These are phyloP conservation scores for Barbarea vulgaris DNA, from an alignment of 345 rosid species.

Conservation along the genomic window DNA sequence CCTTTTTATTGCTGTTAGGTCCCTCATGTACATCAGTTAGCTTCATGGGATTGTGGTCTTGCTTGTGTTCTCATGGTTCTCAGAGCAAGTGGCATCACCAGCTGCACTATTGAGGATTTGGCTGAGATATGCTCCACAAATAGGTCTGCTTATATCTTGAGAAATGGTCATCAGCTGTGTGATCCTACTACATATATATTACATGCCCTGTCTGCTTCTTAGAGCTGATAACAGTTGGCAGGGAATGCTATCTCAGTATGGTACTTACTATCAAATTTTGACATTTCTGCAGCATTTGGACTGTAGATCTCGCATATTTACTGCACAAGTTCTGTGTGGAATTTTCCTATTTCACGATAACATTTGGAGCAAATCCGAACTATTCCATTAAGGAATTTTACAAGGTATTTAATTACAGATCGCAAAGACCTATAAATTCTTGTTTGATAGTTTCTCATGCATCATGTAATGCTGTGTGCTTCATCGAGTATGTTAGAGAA, in stretches of 20 bases:
- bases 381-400: slow-evolving; percentile 83
- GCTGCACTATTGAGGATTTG: slow-evolving; percentile 59
- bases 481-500: slow-evolving; percentile 1
- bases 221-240: background rate
- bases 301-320: slow-evolving; percentile 84
- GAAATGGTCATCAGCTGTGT: background rate
- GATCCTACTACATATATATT: background rate
- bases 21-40: slow-evolving; percentile 76
- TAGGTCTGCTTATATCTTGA: slow-evolving; percentile 52
- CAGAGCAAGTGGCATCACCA: slow-evolving; percentile 64
- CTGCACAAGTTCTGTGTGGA: slow-evolving; percentile 72
- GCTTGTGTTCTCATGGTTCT: slow-evolving; percentile 91
- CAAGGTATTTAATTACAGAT: slow-evolving; percentile 56
- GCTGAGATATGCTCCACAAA: slow-evolving; percentile 72
- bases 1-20: slow-evolving; percentile 51
- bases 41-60: slow-evolving; percentile 94
- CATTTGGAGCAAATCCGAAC: slow-evolving; percentile 87
- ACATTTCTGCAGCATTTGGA: slow-evolving; percentile 79
- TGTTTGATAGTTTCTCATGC: slow-evolving; percentile 24
- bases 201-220: background rate
- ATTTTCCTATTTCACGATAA: slow-evolving; percentile 84
- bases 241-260: background rate
- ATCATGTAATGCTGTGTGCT: background rate
- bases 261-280: slow-evolving; percentile 11
- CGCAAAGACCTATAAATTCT: background rate